A percentile compares a stretch with the other conserved stretches of the same genome.
These are phyloP conservation scores for Claviceps pusilla DNA, from an alignment of 2,329 filamentous ascomycete species.

Conservation along the genomic window DNA sequence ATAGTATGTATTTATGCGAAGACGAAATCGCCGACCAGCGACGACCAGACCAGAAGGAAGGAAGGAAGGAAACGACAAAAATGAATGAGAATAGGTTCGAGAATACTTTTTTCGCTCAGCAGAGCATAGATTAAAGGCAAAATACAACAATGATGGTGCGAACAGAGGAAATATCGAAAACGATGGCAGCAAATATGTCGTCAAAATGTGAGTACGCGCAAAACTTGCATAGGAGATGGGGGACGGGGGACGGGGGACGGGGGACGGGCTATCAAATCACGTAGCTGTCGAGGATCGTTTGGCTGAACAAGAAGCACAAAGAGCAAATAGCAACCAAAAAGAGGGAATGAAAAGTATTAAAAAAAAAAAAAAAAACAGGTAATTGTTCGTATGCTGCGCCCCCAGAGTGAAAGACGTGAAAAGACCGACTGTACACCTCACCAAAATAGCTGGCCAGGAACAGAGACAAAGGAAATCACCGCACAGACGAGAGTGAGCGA, in stretches of 20 bases:
- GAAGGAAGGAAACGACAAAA: not conserved
- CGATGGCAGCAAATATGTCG: not conserved
- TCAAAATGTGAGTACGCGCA: not conserved
- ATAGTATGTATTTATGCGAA: not conserved
- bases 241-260: too few species aligned
- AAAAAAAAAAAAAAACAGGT: too few species aligned
- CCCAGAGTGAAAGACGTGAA: too few species aligned
- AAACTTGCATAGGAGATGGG: not conserved
- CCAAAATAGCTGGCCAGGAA: too few species aligned
- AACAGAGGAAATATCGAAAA: not conserved
- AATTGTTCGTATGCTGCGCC: too few species aligned
- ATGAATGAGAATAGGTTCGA: not conserved
- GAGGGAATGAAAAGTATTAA: too few species aligned
- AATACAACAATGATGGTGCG: not conserved
- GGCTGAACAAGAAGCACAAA: conserved; percentile 1
- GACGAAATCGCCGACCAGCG: not conserved
- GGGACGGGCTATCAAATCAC: not conserved
- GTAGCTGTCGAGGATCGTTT: not conserved
- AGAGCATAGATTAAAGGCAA: not conserved
- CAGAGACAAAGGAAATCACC: too few species aligned
- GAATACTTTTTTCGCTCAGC: not conserved
- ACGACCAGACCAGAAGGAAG: not conserved
- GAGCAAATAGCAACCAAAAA: not conserved
- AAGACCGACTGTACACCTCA: too few species aligned
- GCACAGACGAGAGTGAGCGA: too few species aligned